These are phyloP conservation scores for Asterionellopsis glacialis DNA, from an alignment of 108 stramenopile species.

Conservation along the genomic window DNA sequence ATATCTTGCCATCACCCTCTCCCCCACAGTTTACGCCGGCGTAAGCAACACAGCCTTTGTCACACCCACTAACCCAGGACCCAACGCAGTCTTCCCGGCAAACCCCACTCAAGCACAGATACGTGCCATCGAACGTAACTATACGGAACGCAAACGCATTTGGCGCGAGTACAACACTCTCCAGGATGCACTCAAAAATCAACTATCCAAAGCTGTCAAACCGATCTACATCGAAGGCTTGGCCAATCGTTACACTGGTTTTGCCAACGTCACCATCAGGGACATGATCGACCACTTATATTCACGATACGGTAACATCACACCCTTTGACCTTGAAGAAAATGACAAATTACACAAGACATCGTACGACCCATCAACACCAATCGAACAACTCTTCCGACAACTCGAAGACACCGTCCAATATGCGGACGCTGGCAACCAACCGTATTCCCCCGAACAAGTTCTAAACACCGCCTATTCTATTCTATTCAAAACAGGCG, in stretches of 20 bases:
- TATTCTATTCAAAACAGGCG: not conserved
- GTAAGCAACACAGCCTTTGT: too few relatives aligned
- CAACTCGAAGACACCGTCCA: too few relatives aligned
- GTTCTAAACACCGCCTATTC: not conserved
- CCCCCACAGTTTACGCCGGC: too few relatives aligned
- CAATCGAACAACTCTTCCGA: conserved; percentile 20
- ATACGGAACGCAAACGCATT: too few relatives aligned
- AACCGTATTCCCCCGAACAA: conserved; percentile 3
- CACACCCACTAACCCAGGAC: too few relatives aligned
- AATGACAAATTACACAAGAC: not conserved
- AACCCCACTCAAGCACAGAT: conserved; percentile 7
- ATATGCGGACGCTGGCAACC: too few relatives aligned
- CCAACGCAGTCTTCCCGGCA: conserved; percentile 1
- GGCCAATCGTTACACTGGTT: conserved; percentile 2
- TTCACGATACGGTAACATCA: too few relatives aligned
- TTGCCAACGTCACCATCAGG: not conserved
- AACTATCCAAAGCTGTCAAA: conserved; percentile 11
- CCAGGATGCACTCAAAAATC: not conserved
- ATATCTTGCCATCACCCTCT: too few relatives aligned
- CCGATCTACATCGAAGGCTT: too few relatives aligned
- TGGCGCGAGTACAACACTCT: too few relatives aligned
- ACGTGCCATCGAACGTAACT: too few relatives aligned
- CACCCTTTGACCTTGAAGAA: too few relatives aligned
- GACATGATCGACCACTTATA: conserved; percentile 13
- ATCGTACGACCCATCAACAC: conserved; percentile 13